Evolutionary conservation across 2,329 filamentous ascomycete species (phyloP), one percentile per base, ranked within the genome.

Genomic region (Plenodomus tracheiphilus): DNA sequence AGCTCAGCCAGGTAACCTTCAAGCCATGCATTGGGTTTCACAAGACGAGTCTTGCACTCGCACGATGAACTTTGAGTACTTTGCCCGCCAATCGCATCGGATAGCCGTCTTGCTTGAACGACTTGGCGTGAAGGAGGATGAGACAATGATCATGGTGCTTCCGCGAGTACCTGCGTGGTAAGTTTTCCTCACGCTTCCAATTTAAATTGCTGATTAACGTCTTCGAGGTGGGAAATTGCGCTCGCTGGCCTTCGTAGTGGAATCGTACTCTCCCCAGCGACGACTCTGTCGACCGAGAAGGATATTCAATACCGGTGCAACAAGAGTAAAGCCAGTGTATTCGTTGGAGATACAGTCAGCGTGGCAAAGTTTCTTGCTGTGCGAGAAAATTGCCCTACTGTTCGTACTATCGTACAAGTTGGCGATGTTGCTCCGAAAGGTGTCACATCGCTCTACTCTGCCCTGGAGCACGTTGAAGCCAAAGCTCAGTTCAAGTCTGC

Each of bases 1-100:
- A 21, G 20, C 32, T 11, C 20, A 44, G 21, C 46, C 40, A 2
- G 41, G 35, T 5, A 39, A 44, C 18, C 25, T 49, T 11, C 28
- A 49, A 20, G 46, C 46, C 35, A 44, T 49, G 46, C 40, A 44
- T n/a, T 49, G 46, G 46, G 46, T 49, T 20, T 49, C 46, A 15
- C 41, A 49, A 40, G 46, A 49, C 32, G 41, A 49, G n/a, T 44
- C 41, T 8, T 34, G 11, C 11, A 36, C 41, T 5, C 34, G 25
- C 3, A 39, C n/a, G n/a, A 13, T 49, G 30, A 39, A 4, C 20
- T 49, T 44, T 17, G 19, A 49, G 34, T 43, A 49, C 20, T 49
- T 49, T n/a, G 39, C 46, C 11, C 34, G 41, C 3, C 46, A 49
- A 17, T 49, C 46, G 4, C 40, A 49, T 22, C 46, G 46, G 15